These are phyloP conservation scores for Schizochytrium sp. DNA, from an alignment of 108 stramenopile species.

Conservation along the genomic window DNA sequence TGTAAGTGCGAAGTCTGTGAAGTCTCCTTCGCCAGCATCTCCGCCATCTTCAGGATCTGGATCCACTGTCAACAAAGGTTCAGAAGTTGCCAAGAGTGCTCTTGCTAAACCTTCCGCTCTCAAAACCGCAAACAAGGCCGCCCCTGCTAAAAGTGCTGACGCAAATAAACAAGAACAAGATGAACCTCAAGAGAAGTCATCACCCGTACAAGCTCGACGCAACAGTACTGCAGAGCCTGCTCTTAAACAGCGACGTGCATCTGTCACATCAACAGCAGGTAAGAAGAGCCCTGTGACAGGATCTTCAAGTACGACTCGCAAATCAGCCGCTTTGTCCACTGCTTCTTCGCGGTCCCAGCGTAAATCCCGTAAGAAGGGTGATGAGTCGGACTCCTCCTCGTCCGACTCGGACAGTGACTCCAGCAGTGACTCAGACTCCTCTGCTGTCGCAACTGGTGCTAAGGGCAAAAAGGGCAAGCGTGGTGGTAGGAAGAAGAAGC, in stretches of 20 bases:
- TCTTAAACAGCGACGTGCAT: neutral
- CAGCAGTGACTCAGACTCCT: conserved; percentile 39
- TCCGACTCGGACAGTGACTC: conserved; percentile 42
- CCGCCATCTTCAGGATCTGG: too few species aligned
- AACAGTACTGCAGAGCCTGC: neutral
- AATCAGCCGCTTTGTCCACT: conserved; percentile 1
- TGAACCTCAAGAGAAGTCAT: too few species aligned
- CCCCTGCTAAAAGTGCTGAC: too few species aligned
- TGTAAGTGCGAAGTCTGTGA: too few species aligned
- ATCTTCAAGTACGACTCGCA: neutral
- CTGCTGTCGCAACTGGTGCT: neutral
- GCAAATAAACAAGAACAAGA: too few species aligned
- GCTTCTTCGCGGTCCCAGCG: neutral
- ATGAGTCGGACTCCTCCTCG: neutral
- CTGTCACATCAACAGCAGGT: neutral
- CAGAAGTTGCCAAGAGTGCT: too few species aligned
- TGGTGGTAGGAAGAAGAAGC: conserved; percentile 3
- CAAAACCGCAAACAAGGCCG: too few species aligned
- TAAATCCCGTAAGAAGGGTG: neutral
- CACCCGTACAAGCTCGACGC: too few species aligned
- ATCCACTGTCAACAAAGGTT: too few species aligned
- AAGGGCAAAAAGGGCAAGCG: conserved; percentile 20
- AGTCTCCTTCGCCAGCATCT: too few species aligned
- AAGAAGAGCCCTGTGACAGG: conserved; percentile 12
- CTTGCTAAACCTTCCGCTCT: too few species aligned